A percentile compares a stretch with the other conserved stretches of the same genome.
Conservation (phyloP, 1,139 yeast genomes). For the Saccharomyces uvarum region DNA sequence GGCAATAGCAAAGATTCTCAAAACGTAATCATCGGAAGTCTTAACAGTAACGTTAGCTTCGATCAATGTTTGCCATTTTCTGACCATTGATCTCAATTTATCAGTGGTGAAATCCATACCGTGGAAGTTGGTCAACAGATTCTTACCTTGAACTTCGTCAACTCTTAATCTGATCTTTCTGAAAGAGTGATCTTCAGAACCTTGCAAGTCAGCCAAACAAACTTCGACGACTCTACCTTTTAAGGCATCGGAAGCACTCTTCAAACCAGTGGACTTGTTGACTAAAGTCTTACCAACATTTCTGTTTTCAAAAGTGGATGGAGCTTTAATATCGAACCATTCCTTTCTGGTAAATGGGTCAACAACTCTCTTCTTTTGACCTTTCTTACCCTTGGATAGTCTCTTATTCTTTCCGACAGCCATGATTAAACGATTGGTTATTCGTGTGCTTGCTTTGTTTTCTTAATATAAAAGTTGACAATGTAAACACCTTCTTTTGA, state of each 20-base stretch:
- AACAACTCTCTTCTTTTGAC: slow-evolving; percentile 89
- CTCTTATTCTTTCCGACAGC: slow-evolving; percentile 97
- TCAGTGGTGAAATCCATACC: slow-evolving; percentile 88
- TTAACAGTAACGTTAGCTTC: slow-evolving; percentile 88
- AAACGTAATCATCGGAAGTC: slow-evolving; percentile 84
- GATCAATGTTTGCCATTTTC: slow-evolving; percentile 90
- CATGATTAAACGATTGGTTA: slow-evolving; percentile 40
- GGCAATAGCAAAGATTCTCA: slow-evolving; percentile 83
- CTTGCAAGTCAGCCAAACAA: slow-evolving; percentile 83
- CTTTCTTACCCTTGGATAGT: slow-evolving; percentile 93
- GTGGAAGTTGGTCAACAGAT: slow-evolving; percentile 90
- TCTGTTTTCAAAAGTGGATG: slow-evolving; percentile 89
- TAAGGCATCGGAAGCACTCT: slow-evolving; percentile 86
- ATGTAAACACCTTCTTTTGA: neutral
- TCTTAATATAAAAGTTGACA: neutral
- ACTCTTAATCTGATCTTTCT: slow-evolving; percentile 85
- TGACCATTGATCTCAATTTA: slow-evolving; percentile 81
- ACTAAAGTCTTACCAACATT: slow-evolving; percentile 90
- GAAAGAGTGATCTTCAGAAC: slow-evolving; percentile 87
- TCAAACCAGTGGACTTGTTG: slow-evolving; percentile 89
- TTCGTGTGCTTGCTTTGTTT: neutral
- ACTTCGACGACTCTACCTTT: slow-evolving; percentile 88
- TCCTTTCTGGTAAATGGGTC: slow-evolving; percentile 95
- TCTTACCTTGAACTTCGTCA: slow-evolving; percentile 89
- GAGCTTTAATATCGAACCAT: slow-evolving; percentile 93